phyloP scores from a whole-genome alignment of 2,329 filamentous ascomycete species.

The Xylariaceae sp. region DNA sequence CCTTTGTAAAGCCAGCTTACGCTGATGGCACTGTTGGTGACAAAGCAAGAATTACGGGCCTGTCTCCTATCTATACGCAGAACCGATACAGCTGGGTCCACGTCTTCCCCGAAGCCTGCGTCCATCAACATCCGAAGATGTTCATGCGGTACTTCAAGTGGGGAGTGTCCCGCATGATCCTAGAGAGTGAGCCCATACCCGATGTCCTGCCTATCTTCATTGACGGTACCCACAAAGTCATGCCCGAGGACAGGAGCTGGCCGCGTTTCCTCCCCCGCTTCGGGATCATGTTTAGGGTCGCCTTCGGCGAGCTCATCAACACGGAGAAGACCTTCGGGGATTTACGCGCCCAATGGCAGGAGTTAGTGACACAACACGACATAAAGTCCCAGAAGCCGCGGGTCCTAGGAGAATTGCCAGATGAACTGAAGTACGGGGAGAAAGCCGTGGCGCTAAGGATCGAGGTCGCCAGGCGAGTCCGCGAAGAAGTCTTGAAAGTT shows the following conservation, averaged over 20 bases:
- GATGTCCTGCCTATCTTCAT: constrained; percentile 93
- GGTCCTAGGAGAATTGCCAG: constrained; percentile 56
- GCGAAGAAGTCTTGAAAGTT: constrained; percentile 76
- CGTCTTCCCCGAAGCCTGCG: constrained; percentile 91
- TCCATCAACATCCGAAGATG: constrained; percentile 77
- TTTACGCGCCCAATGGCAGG: constrained; percentile 68
- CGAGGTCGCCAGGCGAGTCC: constrained; percentile 73
- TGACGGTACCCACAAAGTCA: constrained; percentile 80
- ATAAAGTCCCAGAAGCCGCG: constrained; percentile 25
- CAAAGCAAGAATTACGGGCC: constrained; percentile 43
- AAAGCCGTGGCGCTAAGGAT: constrained; percentile 74
- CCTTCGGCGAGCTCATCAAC: constrained; percentile 76
- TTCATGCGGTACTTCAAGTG: constrained; percentile 97
- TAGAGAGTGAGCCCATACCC: constrained; percentile 82
- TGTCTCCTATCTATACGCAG: constrained; percentile 57
- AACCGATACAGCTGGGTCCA: constrained; percentile 83
- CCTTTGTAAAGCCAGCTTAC: constrained; percentile 37
- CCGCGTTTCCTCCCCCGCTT: constrained; percentile 77
- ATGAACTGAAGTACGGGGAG: constrained; percentile 64
- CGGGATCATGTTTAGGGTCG: constrained; percentile 65
- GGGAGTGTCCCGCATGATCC: constrained; percentile 85
- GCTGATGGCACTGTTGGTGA: constrained; percentile 11
- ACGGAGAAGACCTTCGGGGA: constrained; percentile 72
- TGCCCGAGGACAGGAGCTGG: constrained; percentile 77
- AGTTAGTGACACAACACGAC: constrained; percentile 45